phyloP scores from a whole-genome alignment of 768 basidiomycete genomes.

The Xerocomus potaroensis region DNA sequence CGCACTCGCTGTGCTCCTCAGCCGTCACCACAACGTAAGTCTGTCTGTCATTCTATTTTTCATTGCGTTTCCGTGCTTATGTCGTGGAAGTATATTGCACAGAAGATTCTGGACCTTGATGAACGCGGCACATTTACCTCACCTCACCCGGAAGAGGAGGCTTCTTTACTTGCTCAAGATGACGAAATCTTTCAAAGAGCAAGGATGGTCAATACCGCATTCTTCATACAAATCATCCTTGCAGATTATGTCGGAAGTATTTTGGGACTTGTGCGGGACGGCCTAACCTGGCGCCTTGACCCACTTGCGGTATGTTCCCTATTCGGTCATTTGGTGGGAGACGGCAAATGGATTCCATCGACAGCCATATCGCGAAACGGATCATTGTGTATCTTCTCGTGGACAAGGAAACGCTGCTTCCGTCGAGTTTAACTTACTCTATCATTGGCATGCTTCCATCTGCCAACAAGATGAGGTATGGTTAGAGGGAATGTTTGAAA shows the following conservation, averaged over 20 bases:
- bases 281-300: constrained; percentile 61
- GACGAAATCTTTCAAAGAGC: constrained; percentile 75
- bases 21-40: constrained; percentile 70
- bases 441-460: constrained; percentile 63
- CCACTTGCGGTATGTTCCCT: constrained; percentile 49
- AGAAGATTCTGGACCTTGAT: constrained; percentile 64
- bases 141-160: constrained; percentile 14
- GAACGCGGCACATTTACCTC: constrained; percentile 47
- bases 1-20: constrained; percentile 65
- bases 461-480: constrained; percentile 53
- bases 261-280: constrained; percentile 63
- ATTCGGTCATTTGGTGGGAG: not conserved
- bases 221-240: constrained; percentile 67
- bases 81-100: constrained; percentile 56
- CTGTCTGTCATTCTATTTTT: not conserved
- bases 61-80: constrained; percentile 4
- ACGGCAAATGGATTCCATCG: too few species aligned
- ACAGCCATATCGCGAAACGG: constrained; percentile 46
- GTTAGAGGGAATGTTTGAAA: constrained; percentile 45
- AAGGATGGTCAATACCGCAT: constrained; percentile 69
- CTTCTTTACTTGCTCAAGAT: constrained; percentile 47
- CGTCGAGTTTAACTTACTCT: constrained; percentile 64
- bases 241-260: constrained; percentile 73
- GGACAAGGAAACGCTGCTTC: constrained; percentile 77
- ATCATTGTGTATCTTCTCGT: constrained; percentile 52